Conservation (phyloP, 1,284 basidiomycete genomes). For the Pterulicium gracile region DNA sequence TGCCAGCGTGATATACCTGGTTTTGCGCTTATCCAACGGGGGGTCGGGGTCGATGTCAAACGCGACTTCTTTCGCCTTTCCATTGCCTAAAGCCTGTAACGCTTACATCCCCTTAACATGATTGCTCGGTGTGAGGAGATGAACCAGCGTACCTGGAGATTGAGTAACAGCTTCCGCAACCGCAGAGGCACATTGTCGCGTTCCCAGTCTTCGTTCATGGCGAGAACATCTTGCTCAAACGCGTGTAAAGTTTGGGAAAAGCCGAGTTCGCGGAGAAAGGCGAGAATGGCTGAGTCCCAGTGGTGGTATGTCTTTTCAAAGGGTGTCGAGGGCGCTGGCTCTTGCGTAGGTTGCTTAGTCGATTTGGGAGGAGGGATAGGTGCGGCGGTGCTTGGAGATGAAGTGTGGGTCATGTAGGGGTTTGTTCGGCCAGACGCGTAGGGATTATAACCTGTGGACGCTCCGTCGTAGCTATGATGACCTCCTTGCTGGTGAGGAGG, state of each 20-base stretch:
- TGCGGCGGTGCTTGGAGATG: no score
- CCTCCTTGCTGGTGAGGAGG: no score
- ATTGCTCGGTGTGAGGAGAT: neutral
- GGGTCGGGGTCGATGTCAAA: neutral
- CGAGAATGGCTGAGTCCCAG: slow-evolving; percentile 50
- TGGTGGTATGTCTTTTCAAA: slow-evolving; percentile 34
- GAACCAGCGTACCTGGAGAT: slow-evolving; percentile 33
- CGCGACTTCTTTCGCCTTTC: neutral
- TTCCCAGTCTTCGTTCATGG: slow-evolving; percentile 60
- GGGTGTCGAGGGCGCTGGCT: slow-evolving; percentile 23
- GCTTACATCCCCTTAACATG: neutral
- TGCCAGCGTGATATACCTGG: slow-evolving; percentile 9
- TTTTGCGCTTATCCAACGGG: neutral
- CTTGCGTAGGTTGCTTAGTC: no score
- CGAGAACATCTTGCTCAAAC: slow-evolving; percentile 59
- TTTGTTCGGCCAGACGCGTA: no score
- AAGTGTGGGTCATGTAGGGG: no score
- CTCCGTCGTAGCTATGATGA: no score
- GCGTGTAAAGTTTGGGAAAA: slow-evolving; percentile 50
- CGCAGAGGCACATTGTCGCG: slow-evolving; percentile 40
- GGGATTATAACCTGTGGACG: no score
- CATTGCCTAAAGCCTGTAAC: slow-evolving; percentile 16
- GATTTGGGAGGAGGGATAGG: no score
- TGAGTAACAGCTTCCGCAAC: slow-evolving; percentile 37
- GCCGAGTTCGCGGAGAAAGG: slow-evolving; percentile 45